Evolutionary conservation across 2,329 filamentous ascomycete genomes (phyloP).

Genomic region (Sphaerulina populicola): DNA sequence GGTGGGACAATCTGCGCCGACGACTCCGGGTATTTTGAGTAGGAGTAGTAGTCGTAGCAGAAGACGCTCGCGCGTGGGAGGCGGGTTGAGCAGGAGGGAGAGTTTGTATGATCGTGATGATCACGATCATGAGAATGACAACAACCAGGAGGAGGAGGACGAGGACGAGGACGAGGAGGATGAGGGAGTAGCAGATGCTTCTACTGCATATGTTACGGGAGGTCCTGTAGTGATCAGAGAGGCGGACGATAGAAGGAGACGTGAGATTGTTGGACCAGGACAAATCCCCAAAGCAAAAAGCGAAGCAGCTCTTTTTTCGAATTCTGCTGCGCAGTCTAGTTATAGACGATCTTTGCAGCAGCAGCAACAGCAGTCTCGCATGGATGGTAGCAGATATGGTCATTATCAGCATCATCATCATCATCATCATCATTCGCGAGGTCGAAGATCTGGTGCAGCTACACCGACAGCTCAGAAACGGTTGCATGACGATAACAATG

Average conservation of each 20-base stretch:
- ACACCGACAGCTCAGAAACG: conserved; percentile 12
- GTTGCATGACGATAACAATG: conserved; percentile 15
- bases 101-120: conserved; percentile 26
- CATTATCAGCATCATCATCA: conserved; percentile 1
- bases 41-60: conserved; percentile 37
- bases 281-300: conserved; percentile 41
- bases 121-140: conserved; percentile 8
- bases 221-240: conserved; percentile 1
- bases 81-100: conserved; percentile 29
- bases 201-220: background rate
- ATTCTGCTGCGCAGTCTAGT: background rate
- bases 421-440: conserved; percentile 1
- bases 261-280: conserved; percentile 22
- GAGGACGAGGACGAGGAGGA: too few relatives aligned
- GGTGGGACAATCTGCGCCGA: conserved; percentile 42
- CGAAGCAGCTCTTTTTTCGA: conserved; percentile 34
- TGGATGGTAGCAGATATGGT: too few relatives aligned
- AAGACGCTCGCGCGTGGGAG: conserved; percentile 24
- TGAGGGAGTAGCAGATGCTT: background rate
- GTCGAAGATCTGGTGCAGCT: conserved; percentile 11
- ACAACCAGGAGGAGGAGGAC: background rate
- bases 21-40: conserved; percentile 43
- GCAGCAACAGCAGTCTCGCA: conserved; percentile 14
- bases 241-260: background rate
- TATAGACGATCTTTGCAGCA: conserved; percentile 13